These are phyloP conservation scores for Pichia sp. DNA, from an alignment of 1,139 yeast species.

Conservation along the genomic window DNA sequence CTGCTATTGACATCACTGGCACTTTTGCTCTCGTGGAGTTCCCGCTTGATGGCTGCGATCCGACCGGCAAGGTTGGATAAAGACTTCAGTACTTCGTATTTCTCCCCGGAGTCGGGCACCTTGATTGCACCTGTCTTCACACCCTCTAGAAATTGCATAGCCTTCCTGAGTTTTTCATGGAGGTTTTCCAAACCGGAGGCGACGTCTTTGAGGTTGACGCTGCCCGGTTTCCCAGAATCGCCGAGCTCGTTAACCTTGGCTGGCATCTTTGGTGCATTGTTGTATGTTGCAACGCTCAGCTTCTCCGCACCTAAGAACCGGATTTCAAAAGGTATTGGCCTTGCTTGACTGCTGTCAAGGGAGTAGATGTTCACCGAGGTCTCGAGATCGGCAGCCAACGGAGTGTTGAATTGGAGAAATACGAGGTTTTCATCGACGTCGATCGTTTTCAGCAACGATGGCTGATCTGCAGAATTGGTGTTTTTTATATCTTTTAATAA, in stretches of 20 bases:
- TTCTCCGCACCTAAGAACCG: conserved; percentile 8
- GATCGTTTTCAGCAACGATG: background rate
- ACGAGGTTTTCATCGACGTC: background rate
- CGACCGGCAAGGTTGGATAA: conserved; percentile 8
- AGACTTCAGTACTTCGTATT: conserved; percentile 2
- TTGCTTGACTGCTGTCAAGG: background rate
- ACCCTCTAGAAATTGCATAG: conserved; percentile 10
- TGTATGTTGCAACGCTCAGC: conserved; percentile 7
- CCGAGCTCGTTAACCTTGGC: background rate
- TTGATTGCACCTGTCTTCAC: conserved; percentile 10
- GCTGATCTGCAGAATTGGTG: background rate
- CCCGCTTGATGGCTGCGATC: conserved; percentile 1
- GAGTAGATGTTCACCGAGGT: background rate
- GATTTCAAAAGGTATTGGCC: background rate
- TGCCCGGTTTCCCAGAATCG: background rate
- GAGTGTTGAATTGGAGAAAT: background rate
- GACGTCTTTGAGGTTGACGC: background rate
- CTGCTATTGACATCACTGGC: background rate
- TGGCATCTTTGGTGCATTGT: conserved; percentile 4
- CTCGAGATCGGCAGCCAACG: background rate
- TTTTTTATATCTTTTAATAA: background rate
- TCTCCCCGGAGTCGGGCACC: background rate
- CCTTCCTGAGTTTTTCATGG: conserved; percentile 4
- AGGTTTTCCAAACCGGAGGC: conserved; percentile 7
- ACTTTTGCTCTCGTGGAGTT: background rate